Base-by-base conservation (phyloP, 345 rosid genomes). In the Eucalyptus sp. region DNA sequence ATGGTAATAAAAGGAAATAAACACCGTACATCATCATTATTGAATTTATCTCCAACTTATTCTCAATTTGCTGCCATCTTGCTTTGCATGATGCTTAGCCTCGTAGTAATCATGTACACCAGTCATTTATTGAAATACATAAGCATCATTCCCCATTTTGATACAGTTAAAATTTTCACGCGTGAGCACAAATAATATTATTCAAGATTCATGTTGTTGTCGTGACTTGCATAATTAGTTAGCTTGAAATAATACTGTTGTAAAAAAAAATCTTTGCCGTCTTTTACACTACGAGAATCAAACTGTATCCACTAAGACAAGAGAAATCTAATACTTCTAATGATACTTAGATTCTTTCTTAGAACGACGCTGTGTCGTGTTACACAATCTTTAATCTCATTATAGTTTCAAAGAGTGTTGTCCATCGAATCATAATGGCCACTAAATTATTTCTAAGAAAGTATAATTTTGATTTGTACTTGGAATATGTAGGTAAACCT, bases 361-460 rank as follows among this genome's bases (percentile, higher is more conserved):
- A 33, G 9, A 66, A 22, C 0, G 3, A 66, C 1, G 11, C 8
- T 0, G 2, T 66, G 79, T 4, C 6, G 0, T 66, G 10, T 66
- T 66, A 66, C 1, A 0, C 0, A 66, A 66, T 8, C 20, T 66
- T 18, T 66, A 14, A n/a, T 66, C 41, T 66, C 43, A 16, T 68
- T 68, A 68, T 68, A 33, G 13, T 33, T 10, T 37, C 25, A 16
- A 33, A 33, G 43, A 33, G 6, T 31, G 20, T 71, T 18, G 25
- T 5, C 80, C 2, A 6, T 68, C 16, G 3, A 37, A 33, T 71
- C 81, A 71, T 68, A 68, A 33, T 71, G 81, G 46, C 46, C 22
- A 71, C 33, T 62, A 62, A 13, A 13, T 31, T 62, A 7, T 29
- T 29, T 29, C 9, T 29, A 62, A 29, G 16, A 62, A 62, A 10